phyloP scores from a whole-genome alignment of 2,329 filamentous ascomycete genomes.

The Neoscytalidium dimidiatum region DNA sequence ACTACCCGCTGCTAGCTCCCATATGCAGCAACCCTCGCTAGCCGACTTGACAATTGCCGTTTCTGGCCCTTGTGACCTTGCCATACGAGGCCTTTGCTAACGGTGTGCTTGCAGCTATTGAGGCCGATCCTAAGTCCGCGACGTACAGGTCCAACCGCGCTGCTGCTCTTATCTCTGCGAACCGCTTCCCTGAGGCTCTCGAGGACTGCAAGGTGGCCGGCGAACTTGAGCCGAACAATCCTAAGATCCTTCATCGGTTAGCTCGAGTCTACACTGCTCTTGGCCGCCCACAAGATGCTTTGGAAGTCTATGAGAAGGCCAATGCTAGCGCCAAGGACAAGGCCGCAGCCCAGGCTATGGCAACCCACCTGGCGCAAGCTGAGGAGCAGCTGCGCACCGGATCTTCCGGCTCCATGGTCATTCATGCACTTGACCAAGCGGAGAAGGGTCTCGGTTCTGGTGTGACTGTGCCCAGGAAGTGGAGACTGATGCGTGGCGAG shows the following conservation, averaged over 20 bases:
- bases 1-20: not conserved
- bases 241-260: conserved; percentile 84
- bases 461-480: conserved; percentile 84
- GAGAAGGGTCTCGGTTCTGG: conserved; percentile 74
- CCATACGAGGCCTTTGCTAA: not conserved
- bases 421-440: conserved; percentile 89
- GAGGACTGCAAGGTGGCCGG: conserved; percentile 84
- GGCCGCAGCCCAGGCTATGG: conserved; percentile 80
- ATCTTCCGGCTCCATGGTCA: conserved; percentile 83
- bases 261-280: conserved; percentile 88
- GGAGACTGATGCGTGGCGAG: conserved; percentile 89
- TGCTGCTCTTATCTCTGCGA: conserved; percentile 88
- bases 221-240: conserved; percentile 79
- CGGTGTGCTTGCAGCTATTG: conserved; percentile 66
- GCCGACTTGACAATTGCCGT: not conserved
- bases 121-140: conserved; percentile 79
- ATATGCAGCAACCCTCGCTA: not conserved
- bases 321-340: conserved; percentile 83
- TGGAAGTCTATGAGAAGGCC: conserved; percentile 79
- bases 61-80: conserved; percentile 23
- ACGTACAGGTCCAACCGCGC: conserved; percentile 95
- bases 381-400: conserved; percentile 74
- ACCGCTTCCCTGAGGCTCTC: conserved; percentile 75
- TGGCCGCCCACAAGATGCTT: conserved; percentile 82
- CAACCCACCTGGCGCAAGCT: conserved; percentile 77